Base-by-base conservation (phyloP, 2,329 filamentous ascomycete genomes). In the Orbilia oligospora region DNA sequence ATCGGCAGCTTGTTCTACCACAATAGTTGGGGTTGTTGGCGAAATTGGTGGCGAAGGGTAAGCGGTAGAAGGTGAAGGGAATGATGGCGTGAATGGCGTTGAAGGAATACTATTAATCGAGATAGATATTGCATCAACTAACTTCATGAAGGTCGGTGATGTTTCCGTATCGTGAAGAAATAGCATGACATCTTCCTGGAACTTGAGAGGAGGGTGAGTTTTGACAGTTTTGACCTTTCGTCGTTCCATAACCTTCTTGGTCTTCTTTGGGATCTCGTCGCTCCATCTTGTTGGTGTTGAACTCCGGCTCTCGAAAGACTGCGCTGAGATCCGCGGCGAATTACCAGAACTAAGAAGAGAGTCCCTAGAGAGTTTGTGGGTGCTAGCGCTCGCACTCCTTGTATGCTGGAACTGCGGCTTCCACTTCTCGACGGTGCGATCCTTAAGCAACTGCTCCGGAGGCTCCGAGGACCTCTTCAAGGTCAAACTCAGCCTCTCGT, bases 31-130 rank as follows among this genome's bases (percentile, higher is more conserved):
- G 10, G 76, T 79, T 16, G 76, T 79, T 16, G 76, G 76, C n/a
- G 76, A 79, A 16, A 79, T 79, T 65, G 76, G 76, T 36, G 76
- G 76, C 12, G 76, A 79, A 4, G 76, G 76, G 51, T 79, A 79
- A 27, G 76, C 69, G 6, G 66, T 70, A 18, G 64, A 63, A 5
- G 68, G 61, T 22, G 73, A 79, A 53, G 76, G 76, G 56, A 79
- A 79, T 33, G 76, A 73, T 5, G 69, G 69, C 5, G 69, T 64
- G 41, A 69, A 79, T n/a, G 76, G 76, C 9, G 76, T 79, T 14
- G 68, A 73, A 16, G 76, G 76, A 22, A 73, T 73, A 20, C 69
- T 72, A 24, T 72, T 72, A 22, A 79, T 79, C 10, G 76, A 72
- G 12, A 72, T 10, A 18, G 76, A 72, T 30, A 79, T 72, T n/a